A percentile compares a stretch with the other conserved stretches of the same genome.
Evolutionary conservation across 805 yeast species (phyloP).

Genomic region (Debaryomyces castellii): DNA sequence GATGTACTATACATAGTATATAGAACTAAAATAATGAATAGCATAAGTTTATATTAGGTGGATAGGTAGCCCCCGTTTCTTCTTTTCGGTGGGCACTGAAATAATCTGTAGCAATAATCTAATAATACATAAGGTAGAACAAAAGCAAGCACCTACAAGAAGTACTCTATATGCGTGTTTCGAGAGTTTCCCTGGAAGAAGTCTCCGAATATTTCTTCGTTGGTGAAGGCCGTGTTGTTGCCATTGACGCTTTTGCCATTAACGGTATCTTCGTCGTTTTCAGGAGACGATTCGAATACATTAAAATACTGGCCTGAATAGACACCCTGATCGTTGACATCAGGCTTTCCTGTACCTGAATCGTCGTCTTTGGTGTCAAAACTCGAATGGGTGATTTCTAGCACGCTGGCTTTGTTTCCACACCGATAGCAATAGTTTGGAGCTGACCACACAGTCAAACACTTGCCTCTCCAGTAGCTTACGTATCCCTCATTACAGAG

Average conservation of each 20-base stretch:
- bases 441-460: conserved; percentile 97
- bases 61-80: too few species aligned
- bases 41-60: neutral
- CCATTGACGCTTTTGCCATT: conserved; percentile 43
- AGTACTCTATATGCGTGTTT: conserved; percentile 50
- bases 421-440: conserved; percentile 97
- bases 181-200: conserved; percentile 26
- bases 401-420: conserved; percentile 96
- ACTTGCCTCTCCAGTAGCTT: conserved; percentile 83
- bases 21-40: neutral
- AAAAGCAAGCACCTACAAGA: conserved; percentile 28
- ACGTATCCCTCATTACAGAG: conserved; percentile 96
- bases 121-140: conserved; percentile 1
- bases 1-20: conserved; percentile 60
- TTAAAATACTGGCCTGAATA: conserved; percentile 70
- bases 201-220: conserved; percentile 21
- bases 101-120: conserved; percentile 1
- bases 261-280: conserved; percentile 63
- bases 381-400: conserved; percentile 66
- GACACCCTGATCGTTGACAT: conserved; percentile 17
- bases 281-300: conserved; percentile 97
- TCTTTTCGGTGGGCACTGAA: neutral
- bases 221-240: conserved; percentile 8
- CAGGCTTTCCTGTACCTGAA: conserved; percentile 2
- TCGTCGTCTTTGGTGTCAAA: conserved; percentile 26